Base-by-base conservation (phyloP, 768 basidiomycete species). In the Boletus subparvulus region DNA sequence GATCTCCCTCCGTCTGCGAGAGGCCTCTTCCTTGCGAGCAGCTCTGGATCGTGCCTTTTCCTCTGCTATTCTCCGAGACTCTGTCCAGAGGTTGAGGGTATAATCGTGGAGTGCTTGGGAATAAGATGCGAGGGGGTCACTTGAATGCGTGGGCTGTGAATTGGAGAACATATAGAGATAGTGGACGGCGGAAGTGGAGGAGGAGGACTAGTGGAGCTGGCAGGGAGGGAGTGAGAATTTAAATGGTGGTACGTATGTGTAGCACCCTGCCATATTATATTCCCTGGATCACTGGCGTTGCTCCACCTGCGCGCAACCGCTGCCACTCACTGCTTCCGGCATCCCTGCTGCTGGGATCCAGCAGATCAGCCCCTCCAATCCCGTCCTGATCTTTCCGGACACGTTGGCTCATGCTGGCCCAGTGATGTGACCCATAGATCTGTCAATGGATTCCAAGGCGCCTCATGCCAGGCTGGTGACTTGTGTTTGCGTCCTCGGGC, bases 21-120 rank as follows among this genome's bases (percentile, higher is more conserved):
- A 56, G 16, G 50, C 40, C 35, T 67, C 75, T 45, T 66, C 69
- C 57, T 61, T 65, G 56, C 65, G 65, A 47, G 56, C 52, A 42
- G 65, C 60, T 55, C 70, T 71, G 40, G 57, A 68, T 26, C 72
- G 71, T 19, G 77, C 72, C 55, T 71, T 73, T 65, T 85, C 82
- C 65, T 86, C 86, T 39, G 80, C 81, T 54, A 77, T 66, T 62
- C 80, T 79, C 64, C 84, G 77, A 6, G 85, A 85, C 65, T 88
- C 84, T 49, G 82, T 81, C 86, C 87, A 88, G 48, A 86, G 77
- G 41, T 68, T 77, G 49, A 87, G 78, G 30, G 87, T 88, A 58
- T 87, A 88, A 54, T 85, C 78, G 67, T 87, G 84, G 35, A 89
- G 72, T 43, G 85, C 78, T 62, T 81, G 83, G 17, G 87, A 82